phyloP scores from a whole-genome alignment of 352 stramenopile species.

The Paralagenidium karlingii region DNA sequence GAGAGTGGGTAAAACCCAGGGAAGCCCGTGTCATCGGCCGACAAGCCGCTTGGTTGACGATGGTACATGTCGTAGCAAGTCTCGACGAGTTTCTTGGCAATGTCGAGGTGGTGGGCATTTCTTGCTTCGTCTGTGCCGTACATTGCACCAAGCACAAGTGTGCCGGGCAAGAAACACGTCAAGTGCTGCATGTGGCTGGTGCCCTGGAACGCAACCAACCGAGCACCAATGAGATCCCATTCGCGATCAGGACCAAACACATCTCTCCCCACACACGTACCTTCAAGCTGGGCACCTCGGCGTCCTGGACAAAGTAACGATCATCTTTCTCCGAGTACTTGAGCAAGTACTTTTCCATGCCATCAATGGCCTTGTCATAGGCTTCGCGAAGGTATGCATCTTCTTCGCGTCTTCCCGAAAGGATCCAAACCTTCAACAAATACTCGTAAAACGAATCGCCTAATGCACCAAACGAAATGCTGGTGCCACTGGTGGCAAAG shows the following conservation, averaged over 20 bases:
- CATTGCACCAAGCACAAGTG: constrained; percentile 89
- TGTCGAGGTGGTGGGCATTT: constrained; percentile 72
- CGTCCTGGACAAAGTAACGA: constrained; percentile 57
- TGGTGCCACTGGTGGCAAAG: constrained; percentile 14
- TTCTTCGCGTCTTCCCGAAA: constrained; percentile 73
- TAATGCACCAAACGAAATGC: constrained; percentile 89
- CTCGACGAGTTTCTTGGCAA: constrained; percentile 84
- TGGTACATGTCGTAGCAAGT: constrained; percentile 95
- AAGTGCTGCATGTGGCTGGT: constrained; percentile 93
- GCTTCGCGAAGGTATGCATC: constrained; percentile 66
- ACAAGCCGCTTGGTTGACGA: constrained; percentile 83
- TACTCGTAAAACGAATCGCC: constrained; percentile 98
- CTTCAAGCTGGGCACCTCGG: constrained; percentile 33
- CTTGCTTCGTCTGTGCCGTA: constrained; percentile 43
- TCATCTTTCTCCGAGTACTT: constrained; percentile 37
- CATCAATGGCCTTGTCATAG: constrained; percentile 91
- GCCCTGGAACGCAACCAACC: constrained; percentile 4
- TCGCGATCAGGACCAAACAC: constrained; percentile 1
- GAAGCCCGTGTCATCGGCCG: constrained; percentile 90
- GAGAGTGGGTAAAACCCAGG: constrained; percentile 36
- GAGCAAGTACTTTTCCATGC: constrained; percentile 89
- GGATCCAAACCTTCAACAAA: constrained; percentile 96
- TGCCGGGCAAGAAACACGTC: constrained; percentile 91
- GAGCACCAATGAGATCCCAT: constrained; percentile 1
- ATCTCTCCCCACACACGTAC: constrained; percentile 11